Conservation (phyloP, 768 basidiomycete genomes). For the Thelephora ganbajun region DNA sequence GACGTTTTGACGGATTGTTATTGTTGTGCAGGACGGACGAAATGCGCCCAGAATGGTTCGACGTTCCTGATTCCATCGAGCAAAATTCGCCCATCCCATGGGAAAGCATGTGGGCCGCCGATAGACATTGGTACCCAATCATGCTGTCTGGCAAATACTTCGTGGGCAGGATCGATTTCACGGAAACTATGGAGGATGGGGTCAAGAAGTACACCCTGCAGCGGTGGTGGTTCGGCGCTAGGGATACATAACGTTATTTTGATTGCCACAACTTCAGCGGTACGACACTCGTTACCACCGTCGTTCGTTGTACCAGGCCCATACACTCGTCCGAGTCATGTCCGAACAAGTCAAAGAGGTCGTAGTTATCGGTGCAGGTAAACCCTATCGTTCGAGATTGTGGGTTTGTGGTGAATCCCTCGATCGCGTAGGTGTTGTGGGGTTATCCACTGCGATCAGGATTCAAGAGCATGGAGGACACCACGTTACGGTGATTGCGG, state of each 20-base stretch:
- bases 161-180: slow-evolving; percentile 35
- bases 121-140: slow-evolving; percentile 55
- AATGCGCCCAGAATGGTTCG: slow-evolving; percentile 79
- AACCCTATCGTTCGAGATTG: background rate
- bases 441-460: slow-evolving; percentile 61
- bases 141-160: slow-evolving; percentile 30
- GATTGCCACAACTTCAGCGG: background rate
- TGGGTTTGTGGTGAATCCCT: slow-evolving; percentile 16
- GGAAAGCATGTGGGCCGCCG: slow-evolving; percentile 48
- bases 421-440: slow-evolving; percentile 47
- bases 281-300: background rate
- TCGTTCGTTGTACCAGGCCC: background rate
- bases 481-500: slow-evolving; percentile 56
- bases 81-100: slow-evolving; percentile 40
- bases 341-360: slow-evolving; percentile 12
- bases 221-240: slow-evolving; percentile 23
- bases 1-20: slow-evolving; percentile 1
- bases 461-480: slow-evolving; percentile 52
- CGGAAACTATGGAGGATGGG: background rate
- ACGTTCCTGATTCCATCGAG: slow-evolving; percentile 5
- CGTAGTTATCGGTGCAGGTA: slow-evolving; percentile 28
- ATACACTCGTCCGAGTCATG: background rate
- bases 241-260: background rate
- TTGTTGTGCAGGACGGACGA: slow-evolving; percentile 54
- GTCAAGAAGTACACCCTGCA: slow-evolving; percentile 11